Evolutionary conservation across 1,139 yeast species (phyloP), one percentile per base, ranked within the genome.

Genomic region (Kluyveromyces sp.): DNA sequence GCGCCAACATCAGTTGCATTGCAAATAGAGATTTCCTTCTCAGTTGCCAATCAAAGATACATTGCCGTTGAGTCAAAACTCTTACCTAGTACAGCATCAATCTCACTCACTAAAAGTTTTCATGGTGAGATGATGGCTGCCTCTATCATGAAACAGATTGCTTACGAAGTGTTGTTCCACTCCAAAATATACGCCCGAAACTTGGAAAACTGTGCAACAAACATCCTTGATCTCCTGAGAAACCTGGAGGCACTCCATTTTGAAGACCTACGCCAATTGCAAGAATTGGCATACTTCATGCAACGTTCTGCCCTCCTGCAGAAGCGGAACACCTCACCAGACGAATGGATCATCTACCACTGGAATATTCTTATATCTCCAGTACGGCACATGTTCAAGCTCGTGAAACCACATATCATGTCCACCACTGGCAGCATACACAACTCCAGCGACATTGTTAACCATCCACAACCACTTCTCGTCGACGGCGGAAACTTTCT

Each of bases 301-400:
- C 45, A 45, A 37, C 42, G 50, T 41, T 48, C 54, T 2, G 33
- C 45, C 3, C 41, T 52, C 3, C 34, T 52, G 15, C 40, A 39
- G n/a, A 38, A 46, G 20, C 36, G 49, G 12, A 51, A 52, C 28
- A 39, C 44, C 13, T 50, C 56, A 1, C 55, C 56, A 2, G 56
- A 52, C 41, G 50, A 52, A 38, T 40, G 49, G 28, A 37, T 43
- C 3, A 13, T 49, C 4, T 47, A 42, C 16, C 46, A 47, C 11
- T 40, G 44, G 33, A 34, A 18, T 7, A 37, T 50, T 13, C 28
- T 45, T 17, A 15, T 11, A 17, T 35, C 29, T 15, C 29, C 25
- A 8, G 16, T 34, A 36, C 8, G 15, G 6, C 39, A 40, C 11
- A 37, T 42, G 15, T 42, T 42, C 18, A 32, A 31, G 22, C 9